Evolutionary conservation across 225 moss, liverwort and hornwort genomes (phyloP).

Genomic region (Antitrichia curtipendula): DNA sequence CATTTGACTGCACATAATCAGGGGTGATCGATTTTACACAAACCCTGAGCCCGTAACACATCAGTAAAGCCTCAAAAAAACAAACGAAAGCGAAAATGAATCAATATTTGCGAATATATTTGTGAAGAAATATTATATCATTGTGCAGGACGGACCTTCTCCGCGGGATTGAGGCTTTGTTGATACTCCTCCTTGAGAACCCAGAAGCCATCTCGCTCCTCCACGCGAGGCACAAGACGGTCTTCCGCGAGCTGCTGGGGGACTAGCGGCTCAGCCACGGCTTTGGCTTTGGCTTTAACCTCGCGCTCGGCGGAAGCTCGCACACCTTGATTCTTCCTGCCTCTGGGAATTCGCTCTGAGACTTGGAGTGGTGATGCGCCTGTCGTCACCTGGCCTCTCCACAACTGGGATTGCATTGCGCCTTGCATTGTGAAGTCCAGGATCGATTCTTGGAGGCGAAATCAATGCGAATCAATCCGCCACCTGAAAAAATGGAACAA

Average conservation of each 20-base stretch:
- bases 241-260: neutral
- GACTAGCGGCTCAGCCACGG: neutral
- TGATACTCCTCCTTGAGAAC: conserved; percentile 51
- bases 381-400: neutral
- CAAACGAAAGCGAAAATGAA: neutral
- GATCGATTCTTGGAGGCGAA: neutral
- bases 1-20: neutral
- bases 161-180: conserved; percentile 42
- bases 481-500: neutral
- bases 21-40: neutral
- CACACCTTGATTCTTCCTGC: neutral
- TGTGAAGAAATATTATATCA: neutral
- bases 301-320: conserved; percentile 32
- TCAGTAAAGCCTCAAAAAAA: neutral
- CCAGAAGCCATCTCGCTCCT: conserved; percentile 63
- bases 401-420: conserved; percentile 12
- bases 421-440: neutral
- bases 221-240: conserved; percentile 50
- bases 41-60: neutral
- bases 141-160: conserved; percentile 31
- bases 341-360: neutral
- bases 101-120: neutral
- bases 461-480: neutral
- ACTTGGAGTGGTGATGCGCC: neutral
- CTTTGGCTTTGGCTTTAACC: conserved; percentile 20